These are phyloP conservation scores for Monosporascus sp. DNA, from an alignment of 2,329 filamentous ascomycete species.

Conservation along the genomic window DNA sequence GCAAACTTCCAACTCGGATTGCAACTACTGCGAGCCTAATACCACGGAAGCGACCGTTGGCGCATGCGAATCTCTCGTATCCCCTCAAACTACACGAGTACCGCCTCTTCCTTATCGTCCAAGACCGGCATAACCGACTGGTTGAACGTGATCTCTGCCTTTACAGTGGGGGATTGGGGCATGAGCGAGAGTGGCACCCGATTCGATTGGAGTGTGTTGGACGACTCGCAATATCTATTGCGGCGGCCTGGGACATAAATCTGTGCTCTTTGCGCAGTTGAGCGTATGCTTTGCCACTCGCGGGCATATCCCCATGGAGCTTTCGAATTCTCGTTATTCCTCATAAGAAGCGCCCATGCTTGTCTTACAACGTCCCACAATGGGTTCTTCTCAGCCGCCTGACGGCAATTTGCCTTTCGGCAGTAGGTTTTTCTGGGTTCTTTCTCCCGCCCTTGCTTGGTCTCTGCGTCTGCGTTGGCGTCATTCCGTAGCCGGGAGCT, in stretches of 20 bases:
- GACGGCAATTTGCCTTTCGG: conserved; percentile 58
- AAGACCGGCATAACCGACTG: background rate
- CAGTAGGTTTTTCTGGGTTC: conserved; percentile 44
- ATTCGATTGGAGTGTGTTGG: background rate
- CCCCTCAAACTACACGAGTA: background rate
- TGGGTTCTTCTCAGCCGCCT: conserved; percentile 54
- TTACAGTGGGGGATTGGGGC: background rate
- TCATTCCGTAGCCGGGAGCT: background rate
- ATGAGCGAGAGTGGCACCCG: background rate
- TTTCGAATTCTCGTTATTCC: background rate
- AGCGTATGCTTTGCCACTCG: background rate
- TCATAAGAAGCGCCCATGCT: conserved; percentile 45
- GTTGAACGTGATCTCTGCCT: background rate
- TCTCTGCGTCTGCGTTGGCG: background rate
- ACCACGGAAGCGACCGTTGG: background rate
- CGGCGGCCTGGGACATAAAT: no score
- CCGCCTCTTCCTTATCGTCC: background rate
- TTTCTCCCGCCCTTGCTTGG: conserved; percentile 7
- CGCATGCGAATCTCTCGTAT: background rate
- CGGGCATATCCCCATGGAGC: background rate
- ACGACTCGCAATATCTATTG: background rate
- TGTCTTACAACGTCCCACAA: conserved; percentile 49
- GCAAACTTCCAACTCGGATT: no score
- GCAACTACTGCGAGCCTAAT: no score
- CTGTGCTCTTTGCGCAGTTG: no score